Base-by-base conservation (phyloP, 164 flowering plant species). In the Magnolia officinalis region DNA sequence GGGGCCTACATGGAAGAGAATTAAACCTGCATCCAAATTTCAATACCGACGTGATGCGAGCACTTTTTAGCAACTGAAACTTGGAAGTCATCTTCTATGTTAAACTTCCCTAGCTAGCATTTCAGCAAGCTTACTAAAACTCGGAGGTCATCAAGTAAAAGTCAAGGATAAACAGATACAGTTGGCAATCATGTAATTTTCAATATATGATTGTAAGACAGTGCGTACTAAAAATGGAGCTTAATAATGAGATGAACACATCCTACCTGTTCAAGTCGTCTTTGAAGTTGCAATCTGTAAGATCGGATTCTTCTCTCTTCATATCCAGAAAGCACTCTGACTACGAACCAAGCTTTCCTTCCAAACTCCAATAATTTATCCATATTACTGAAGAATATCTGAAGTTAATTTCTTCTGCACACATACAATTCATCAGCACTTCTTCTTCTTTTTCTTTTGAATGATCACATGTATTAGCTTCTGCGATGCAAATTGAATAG, bases 291-390 rank as follows among this genome's bases (percentile, higher is more conserved):
- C 82, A 95, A 82, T 74, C 96, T 83, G 71, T 79, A 82, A 49
- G 90, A 80, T 73, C 97, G 85, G 31, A 95, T 91, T 78, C 87
- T 81, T 52, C 94, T 88, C 80, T 91, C 96, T 83, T 95, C 98
- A 71, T 95, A 95, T 2, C 98, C 98, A 0, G 98, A 92, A 31
- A 95, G 90, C 31, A 93, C 98, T 80, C 96, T 87, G 11, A 85
- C 86, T 63, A 89, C 91, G 84, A 95, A 95, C 77, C 90, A 70
- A 13, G 94, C 90, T 86, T 83, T 93, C 68, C 90, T 87, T 50
- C 96, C 96, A 80, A 89, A 93, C 21, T 95, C 94, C 74, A 90
- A 63, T 11, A 93, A 70, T 84, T 85, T 92, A 6, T 88, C 77
- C 98, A 95, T 95, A 23, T 31, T 73, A 71, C 69, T 13, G 5